Evolutionary conservation across 2,329 filamentous ascomycete species (phyloP).

Genomic region (Neocucurbitaria cava): DNA sequence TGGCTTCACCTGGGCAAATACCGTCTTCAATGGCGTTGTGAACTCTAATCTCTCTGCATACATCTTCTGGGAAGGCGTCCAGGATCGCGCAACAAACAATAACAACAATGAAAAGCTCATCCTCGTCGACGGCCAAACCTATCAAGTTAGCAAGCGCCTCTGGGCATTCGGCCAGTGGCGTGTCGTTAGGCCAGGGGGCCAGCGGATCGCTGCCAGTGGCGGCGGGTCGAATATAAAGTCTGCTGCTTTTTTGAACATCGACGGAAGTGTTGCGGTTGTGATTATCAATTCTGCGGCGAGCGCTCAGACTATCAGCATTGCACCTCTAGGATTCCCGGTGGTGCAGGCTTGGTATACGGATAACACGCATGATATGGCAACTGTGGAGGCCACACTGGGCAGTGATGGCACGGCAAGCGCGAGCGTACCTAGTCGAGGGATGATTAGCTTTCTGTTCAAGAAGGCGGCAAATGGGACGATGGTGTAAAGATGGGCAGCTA

Average conservation of each 20-base stretch:
- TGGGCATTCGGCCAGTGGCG: constrained; percentile 54
- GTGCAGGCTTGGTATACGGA: constrained; percentile 36
- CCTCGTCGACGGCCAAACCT: constrained; percentile 43
- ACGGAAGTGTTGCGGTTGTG: constrained; percentile 41
- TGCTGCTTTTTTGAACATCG: constrained; percentile 42
- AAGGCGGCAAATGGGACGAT: constrained; percentile 10
- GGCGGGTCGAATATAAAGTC: constrained; percentile 41
- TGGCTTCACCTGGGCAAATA: constrained; percentile 64
- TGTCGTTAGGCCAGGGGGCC: constrained; percentile 50
- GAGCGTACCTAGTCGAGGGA: constrained; percentile 31
- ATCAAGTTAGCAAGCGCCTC: constrained; percentile 45
- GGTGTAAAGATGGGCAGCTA: not conserved
- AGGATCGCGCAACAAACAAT: constrained; percentile 49
- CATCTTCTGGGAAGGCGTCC: constrained; percentile 62
- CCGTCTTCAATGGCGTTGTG: constrained; percentile 59
- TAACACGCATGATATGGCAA: constrained; percentile 31
- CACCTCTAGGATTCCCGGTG: constrained; percentile 11
- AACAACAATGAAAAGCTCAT: constrained; percentile 46
- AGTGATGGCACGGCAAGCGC: constrained; percentile 32
- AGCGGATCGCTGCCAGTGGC: constrained; percentile 43
- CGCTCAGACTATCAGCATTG: constrained; percentile 25
- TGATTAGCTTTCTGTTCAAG: constrained; percentile 36
- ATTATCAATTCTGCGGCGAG: constrained; percentile 33
- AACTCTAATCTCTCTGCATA: constrained; percentile 60
- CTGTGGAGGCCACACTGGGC: constrained; percentile 19